These are phyloP conservation scores for baker's yeast (Saccharomyces cerevisiae) DNA, from an alignment of 805 yeast genomes.

Conservation along the genomic window DNA sequence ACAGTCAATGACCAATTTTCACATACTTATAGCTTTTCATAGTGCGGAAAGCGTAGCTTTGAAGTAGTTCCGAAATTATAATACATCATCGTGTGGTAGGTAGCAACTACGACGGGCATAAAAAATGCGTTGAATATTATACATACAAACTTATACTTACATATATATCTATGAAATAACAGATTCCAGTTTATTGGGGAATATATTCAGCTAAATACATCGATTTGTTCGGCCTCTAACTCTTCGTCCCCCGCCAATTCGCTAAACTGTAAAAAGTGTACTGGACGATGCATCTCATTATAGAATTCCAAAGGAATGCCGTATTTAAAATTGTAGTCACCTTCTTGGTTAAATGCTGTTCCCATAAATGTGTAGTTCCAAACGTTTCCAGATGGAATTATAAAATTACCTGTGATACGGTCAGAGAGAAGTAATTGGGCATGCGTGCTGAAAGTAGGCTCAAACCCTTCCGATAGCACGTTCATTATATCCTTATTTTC, in stretches of 20 bases:
- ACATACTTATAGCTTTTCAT: too few species aligned
- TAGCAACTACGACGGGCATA: not conserved
- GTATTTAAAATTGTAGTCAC: conserved; percentile 53
- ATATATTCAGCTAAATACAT: conserved; percentile 36
- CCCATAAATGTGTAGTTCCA: conserved; percentile 94
- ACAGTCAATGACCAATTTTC: not conserved
- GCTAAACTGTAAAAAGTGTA: conserved; percentile 71
- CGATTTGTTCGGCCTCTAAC: conserved; percentile 60
- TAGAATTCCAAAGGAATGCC: conserved; percentile 79
- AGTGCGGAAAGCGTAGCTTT: not conserved
- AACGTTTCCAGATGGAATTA: conserved; percentile 73
- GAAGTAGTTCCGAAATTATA: not conserved
- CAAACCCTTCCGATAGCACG: conserved; percentile 58
- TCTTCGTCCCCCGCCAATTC: conserved; percentile 49
- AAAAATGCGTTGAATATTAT: not conserved
- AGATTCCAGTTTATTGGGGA: not conserved
- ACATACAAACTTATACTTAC: not conserved
- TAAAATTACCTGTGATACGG: conserved; percentile 67
- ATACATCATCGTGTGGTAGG: not conserved
- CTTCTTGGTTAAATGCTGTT: conserved; percentile 64
- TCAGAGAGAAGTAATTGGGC: conserved; percentile 71
- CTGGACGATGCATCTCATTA: conserved; percentile 79
- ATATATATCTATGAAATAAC: not conserved
- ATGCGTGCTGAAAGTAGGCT: conserved; percentile 47
- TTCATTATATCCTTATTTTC: conserved; percentile 49